Evolutionary conservation across 164 flowering plant species (phyloP), one percentile per base, ranked within the genome.

Genomic region (Litsea cubeba): DNA sequence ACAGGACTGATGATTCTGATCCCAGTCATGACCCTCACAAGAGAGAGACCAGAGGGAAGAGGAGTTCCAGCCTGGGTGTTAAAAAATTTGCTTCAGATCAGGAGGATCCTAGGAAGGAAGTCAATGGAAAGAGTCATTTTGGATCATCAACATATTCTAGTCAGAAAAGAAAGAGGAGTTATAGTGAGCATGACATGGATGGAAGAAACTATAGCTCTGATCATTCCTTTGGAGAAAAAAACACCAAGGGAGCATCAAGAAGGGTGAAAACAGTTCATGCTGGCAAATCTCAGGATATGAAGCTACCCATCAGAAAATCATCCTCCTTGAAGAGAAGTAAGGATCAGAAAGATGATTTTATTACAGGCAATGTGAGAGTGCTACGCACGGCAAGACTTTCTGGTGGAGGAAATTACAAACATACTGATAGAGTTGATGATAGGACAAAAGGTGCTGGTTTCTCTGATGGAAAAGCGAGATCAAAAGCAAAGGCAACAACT

Each of bases 151-250:
- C 25, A 10, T 8, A 63, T 63, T 24, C 66, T 23, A 23, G 12
- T 46, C 3, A 69, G 75, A 85, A 74, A 69, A 82, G 78, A 74
- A 85, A 88, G 82, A 78, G 86, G 62, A 50, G 75, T 25, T 82
- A 71, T 66, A 84, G 81, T 62, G 79, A 67, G 2, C 62, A 22
- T 26, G 74, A 70, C 50, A 60, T 40, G 15, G 50, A 68, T 72
- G 71, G 81, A 65, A 79, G 71, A 12, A 54, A 58, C 1, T 71
- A 23, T 10, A 18, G 20, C n/a, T 30, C 30, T 57, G 76, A 69
- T 35, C 76, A 72, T 30, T 51, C 57, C 24, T 32, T 68, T 22
- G 54, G 51, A 62, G 67, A 46, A 35, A 76, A 63, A 23, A 24
- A 24, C 3, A 63, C 26, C 28, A 77, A 40, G 70, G 68, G 32